These are phyloP conservation scores for Leccinum fuscescens DNA, from an alignment of 1,284 basidiomycete species.

Conservation along the genomic window DNA sequence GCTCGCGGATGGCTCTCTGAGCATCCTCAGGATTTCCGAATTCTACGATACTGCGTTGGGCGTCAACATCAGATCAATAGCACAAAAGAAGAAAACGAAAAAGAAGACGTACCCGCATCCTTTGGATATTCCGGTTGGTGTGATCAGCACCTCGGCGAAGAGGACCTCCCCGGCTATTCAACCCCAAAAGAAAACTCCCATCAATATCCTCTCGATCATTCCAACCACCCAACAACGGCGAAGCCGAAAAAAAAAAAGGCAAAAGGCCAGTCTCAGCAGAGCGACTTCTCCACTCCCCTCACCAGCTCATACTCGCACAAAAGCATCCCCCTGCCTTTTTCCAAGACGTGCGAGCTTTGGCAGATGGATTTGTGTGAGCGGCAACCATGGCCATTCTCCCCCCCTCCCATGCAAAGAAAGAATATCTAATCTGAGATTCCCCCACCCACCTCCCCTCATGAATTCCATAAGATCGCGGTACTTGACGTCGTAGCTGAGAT, in stretches of 20 bases:
- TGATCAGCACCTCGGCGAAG: constrained; percentile 97
- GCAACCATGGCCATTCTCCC: constrained; percentile 29
- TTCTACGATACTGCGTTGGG: constrained; percentile 77
- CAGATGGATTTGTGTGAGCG: constrained; percentile 35
- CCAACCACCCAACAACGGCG: constrained; percentile 61
- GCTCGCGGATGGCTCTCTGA: constrained; percentile 80
- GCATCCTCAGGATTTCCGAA: constrained; percentile 83
- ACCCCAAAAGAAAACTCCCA: constrained; percentile 79
- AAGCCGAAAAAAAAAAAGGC: constrained; percentile 44
- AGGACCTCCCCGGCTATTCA: constrained; percentile 94
- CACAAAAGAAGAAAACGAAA: not conserved
- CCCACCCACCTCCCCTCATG: constrained; percentile 98
- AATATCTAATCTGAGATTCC: constrained; percentile 55
- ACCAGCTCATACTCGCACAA: constrained; percentile 37
- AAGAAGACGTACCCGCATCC: constrained; percentile 85
- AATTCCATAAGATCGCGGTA: constrained; percentile 98
- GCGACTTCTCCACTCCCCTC: constrained; percentile 33
- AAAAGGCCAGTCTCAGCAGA: constrained; percentile 20
- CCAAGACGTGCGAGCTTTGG: constrained; percentile 35
- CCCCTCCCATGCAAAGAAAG: constrained; percentile 35
- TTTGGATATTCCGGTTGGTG: constrained; percentile 94
- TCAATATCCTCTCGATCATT: constrained; percentile 79
- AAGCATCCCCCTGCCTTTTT: constrained; percentile 34
- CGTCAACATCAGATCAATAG: constrained; percentile 8
- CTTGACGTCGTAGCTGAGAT: constrained; percentile 96